Evolutionary conservation across 495 filamentous ascomycete species (phyloP).

Genomic region (Aspergillus saccharolyticus): DNA sequence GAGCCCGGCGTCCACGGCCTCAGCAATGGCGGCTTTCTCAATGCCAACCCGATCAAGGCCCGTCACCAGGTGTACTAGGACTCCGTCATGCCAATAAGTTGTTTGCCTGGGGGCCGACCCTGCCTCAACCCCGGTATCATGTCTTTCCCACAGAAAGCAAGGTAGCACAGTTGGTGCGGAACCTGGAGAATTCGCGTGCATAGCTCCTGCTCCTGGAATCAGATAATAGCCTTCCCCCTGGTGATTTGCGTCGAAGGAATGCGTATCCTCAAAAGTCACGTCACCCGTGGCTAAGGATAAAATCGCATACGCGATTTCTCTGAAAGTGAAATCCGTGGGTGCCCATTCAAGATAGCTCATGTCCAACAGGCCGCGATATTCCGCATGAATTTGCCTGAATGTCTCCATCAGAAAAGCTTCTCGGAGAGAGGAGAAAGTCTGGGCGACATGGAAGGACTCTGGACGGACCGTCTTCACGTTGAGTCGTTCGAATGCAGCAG

Average conservation of each 20-base stretch:
- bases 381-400: background rate
- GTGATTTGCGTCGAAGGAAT: constrained; percentile 9
- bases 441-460: background rate
- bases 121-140: constrained; percentile 11
- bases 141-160: constrained; percentile 12
- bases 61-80: constrained; percentile 15
- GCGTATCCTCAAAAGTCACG: constrained; percentile 4
- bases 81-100: constrained; percentile 15
- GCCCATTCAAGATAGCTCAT: constrained; percentile 9
- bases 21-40: constrained; percentile 17
- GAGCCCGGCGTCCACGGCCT: constrained; percentile 14
- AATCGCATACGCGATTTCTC: constrained; percentile 18
- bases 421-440: background rate
- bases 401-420: constrained; percentile 1
- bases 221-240: constrained; percentile 13
- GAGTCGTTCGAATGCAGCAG: background rate
- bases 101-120: constrained; percentile 18
- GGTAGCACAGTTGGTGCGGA: constrained; percentile 11
- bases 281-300: constrained; percentile 19
- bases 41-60: constrained; percentile 16
- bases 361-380: constrained; percentile 9
- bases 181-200: background rate
- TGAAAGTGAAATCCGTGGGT: constrained; percentile 10
- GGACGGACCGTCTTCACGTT: constrained; percentile 1
- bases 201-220: background rate